Percentiles rank a stretch among this genome's conserved stretches.
Conservation (phyloP, 1,139 yeast genomes). For the Cylindricascospora bacillispora region DNA sequence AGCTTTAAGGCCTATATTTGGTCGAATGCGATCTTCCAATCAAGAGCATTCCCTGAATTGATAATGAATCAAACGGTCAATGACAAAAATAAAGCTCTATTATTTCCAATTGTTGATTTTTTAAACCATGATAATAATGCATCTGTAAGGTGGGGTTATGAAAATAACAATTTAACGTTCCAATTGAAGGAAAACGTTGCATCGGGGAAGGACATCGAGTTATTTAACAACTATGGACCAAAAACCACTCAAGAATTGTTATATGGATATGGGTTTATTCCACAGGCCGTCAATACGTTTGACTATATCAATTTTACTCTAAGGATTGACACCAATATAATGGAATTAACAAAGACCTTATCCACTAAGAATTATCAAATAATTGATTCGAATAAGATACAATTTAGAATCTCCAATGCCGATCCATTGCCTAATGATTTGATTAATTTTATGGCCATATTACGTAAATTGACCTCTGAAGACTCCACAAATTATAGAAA, state of each 20-base stretch:
- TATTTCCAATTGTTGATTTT: slow-evolving; percentile 68
- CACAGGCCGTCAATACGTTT: slow-evolving; percentile 38
- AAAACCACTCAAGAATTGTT: slow-evolving; percentile 67
- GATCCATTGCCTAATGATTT: slow-evolving; percentile 21
- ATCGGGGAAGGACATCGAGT: slow-evolving; percentile 31
- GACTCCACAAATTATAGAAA: slow-evolving; percentile 19
- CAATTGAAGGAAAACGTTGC: slow-evolving; percentile 9
- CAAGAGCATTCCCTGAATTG: slow-evolving; percentile 68
- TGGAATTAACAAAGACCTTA: slow-evolving; percentile 2
- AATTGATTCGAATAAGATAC: slow-evolving; percentile 14
- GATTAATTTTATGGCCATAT: slow-evolving; percentile 22
- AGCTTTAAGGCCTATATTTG: slow-evolving; percentile 56
- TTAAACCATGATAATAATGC: slow-evolving; percentile 57
- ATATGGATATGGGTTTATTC: slow-evolving; percentile 51
- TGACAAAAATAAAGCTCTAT: slow-evolving; percentile 44
- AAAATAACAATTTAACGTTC: slow-evolving; percentile 17
- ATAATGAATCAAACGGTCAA: slow-evolving; percentile 26
- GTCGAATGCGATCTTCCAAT: slow-evolving; percentile 57
- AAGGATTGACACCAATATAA: slow-evolving; percentile 31
- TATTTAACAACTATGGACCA: slow-evolving; percentile 75
- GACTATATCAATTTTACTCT: slow-evolving; percentile 53
- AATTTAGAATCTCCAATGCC: slow-evolving; percentile 11
- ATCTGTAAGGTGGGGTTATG: slow-evolving; percentile 50
- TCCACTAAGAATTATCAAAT: slow-evolving; percentile 4
- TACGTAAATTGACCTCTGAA: slow-evolving; percentile 22